Evolutionary conservation across 257 asterid genomes (phyloP).

Genomic region (Striga asiatica): DNA sequence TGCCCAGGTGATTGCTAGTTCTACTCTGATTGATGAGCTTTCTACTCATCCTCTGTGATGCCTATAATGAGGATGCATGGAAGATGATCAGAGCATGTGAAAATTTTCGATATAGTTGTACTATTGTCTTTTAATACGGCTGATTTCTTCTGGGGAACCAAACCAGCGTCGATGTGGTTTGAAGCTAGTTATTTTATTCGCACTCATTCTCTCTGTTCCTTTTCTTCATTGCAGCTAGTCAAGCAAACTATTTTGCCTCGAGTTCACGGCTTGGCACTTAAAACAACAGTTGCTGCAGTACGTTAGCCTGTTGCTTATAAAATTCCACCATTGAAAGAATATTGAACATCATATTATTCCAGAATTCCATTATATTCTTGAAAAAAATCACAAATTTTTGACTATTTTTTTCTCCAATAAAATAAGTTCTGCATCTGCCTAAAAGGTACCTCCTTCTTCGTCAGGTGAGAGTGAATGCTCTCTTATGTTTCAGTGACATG

Average conservation of each 20-base stretch:
- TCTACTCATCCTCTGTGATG: no score
- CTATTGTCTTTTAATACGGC: no score
- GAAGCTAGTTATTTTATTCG: no score
- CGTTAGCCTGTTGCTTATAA: conserved; percentile 22
- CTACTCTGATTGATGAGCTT: conserved; percentile 10
- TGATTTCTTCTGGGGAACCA: no score
- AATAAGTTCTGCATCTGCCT: background rate
- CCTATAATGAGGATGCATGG: no score
- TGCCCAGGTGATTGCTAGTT: conserved; percentile 52
- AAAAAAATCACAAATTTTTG: no score
- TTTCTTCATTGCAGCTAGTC: conserved; percentile 53
- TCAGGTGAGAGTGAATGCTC: conserved; percentile 95
- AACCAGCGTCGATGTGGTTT: no score
- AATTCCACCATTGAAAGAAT: conserved; percentile 9
- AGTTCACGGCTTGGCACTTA: conserved; percentile 93
- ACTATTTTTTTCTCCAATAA: background rate
- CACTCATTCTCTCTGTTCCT: background rate
- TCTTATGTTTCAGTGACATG: conserved; percentile 80
- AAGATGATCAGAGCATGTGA: no score
- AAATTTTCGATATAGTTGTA: no score
- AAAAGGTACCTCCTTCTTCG: background rate
- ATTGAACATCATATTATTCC: background rate
- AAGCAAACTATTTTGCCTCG: conserved; percentile 83
- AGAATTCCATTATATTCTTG: no score
- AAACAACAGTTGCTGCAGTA: conserved; percentile 99